Conservation (phyloP, 2,329 filamentous ascomycete genomes). For the Stenocarpella maydis region DNA sequence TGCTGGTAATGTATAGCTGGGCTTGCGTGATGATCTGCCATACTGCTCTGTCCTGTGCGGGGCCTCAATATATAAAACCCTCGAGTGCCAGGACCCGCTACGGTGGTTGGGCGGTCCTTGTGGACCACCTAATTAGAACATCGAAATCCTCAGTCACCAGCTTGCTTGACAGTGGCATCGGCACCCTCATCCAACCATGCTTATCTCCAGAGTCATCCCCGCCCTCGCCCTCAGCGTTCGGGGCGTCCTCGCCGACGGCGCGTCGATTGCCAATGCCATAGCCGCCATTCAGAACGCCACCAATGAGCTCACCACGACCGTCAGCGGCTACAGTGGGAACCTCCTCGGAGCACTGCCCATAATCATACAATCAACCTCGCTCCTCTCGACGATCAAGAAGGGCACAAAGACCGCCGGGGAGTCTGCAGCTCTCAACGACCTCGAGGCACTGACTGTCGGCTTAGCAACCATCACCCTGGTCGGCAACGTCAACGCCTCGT, state of each 20-base stretch:
- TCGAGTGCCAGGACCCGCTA: not conserved
- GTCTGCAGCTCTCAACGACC: constrained; percentile 48
- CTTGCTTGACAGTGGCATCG: not conserved
- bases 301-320: constrained; percentile 44
- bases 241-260: constrained; percentile 44
- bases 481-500: constrained; percentile 48
- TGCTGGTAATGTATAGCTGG: not conserved
- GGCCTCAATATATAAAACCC: not conserved
- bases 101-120: not conserved
- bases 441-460: constrained; percentile 51
- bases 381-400: constrained; percentile 51
- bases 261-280: constrained; percentile 47
- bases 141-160: not conserved
- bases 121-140: not conserved
- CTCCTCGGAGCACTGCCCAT: constrained; percentile 52
- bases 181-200: constrained; percentile 12
- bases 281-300: constrained; percentile 46
- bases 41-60: not conserved
- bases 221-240: constrained; percentile 10
- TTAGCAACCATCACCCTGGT: constrained; percentile 47
- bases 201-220: constrained; percentile 18
- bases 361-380: constrained; percentile 46
- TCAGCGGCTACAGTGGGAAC: constrained; percentile 49
- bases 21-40: too few relatives aligned
- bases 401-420: constrained; percentile 48